Base-by-base conservation (phyloP, 306 rosid genomes). In the Albizia julibrissin region DNA sequence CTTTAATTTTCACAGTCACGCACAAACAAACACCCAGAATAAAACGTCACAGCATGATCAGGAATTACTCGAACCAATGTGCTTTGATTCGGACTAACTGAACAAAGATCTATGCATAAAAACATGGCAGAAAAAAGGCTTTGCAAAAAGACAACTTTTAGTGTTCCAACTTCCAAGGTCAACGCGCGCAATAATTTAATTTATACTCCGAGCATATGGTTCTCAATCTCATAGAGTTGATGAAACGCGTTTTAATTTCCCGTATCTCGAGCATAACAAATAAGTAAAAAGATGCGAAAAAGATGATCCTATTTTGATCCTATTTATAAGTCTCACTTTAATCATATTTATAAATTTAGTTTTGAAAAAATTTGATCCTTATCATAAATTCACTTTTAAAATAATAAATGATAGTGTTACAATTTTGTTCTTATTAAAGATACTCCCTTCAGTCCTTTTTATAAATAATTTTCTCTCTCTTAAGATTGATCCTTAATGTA, bases 121-220 rank as follows among this genome's bases (percentile, higher is more conserved):
- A 50, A 49, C 76, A 69, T n/a, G 11, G 67, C 85, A 70, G 40
- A 52, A 37, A 78, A 86, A 78, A 86, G 21, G 66, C 14, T 31
- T 52, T 8, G 61, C 75, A 56, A 79, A 79, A 80, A 87, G 69
- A 77, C 67, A 52, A 39, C 75, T 79, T 79, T 81, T 79, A 71
- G 52, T 76, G 81, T 69, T 82, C 73, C 75, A 61, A 79, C 79
- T 69, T 82, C 76, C 75, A 61, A 83, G 81, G 94, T 91, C 94
- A 91, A 91, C 92, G 85, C 84, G 13, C 47, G 13, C 42, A 70
- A 39, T 27, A 74, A 74, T 26, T 29, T 77, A 81, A 87, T 84
- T 84, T 79, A 33, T 66, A 24, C 86, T 49, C 83, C 21, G 40
- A 52, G 76, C 72, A 11, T 40, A 74, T 76, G 82, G 24, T 34